Evolutionary conservation across 108 stramenopile species (phyloP).

Genomic region (Cafeteria roenbergensis): DNA sequence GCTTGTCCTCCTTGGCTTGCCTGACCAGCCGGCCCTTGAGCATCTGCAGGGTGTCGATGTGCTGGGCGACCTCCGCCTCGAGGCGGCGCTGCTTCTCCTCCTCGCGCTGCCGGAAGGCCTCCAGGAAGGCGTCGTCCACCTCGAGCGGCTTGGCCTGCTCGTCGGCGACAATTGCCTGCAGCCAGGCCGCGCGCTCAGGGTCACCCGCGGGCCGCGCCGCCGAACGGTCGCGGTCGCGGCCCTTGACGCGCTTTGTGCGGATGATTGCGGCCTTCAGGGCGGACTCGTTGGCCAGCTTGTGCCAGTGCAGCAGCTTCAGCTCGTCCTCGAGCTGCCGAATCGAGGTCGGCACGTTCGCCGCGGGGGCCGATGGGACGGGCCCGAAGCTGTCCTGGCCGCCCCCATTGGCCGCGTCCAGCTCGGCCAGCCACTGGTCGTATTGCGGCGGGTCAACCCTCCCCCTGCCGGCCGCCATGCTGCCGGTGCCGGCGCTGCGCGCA

Average conservation of each 20-base stretch:
- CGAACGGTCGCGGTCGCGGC: slow-evolving; percentile 8
- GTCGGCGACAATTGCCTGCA: slow-evolving; percentile 42
- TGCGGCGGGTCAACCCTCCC: no score
- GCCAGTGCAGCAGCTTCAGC: slow-evolving; percentile 52
- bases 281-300: slow-evolving; percentile 54
- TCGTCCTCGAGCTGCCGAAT: slow-evolving; percentile 39
- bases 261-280: slow-evolving; percentile 48
- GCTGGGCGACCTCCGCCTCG: slow-evolving; percentile 31
- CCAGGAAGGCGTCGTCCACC: slow-evolving; percentile 27
- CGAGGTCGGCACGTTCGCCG: background rate
- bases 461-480: no score
- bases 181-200: slow-evolving; percentile 31
- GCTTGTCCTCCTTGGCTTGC: slow-evolving; percentile 2
- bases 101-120: slow-evolving; percentile 25
- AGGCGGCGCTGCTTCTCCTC: slow-evolving; percentile 23
- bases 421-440: no score
- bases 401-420: no score
- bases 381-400: no score
- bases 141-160: slow-evolving; percentile 45
- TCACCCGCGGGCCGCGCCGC: background rate
- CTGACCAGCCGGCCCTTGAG: slow-evolving; percentile 24
- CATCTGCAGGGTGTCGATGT: slow-evolving; percentile 27
- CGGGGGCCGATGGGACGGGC: no score
- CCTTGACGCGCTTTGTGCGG: slow-evolving; percentile 39
- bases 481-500: no score